Percentiles rank a stretch among this genome's conserved stretches.
Evolutionary conservation across 192 early-diverging fungal genomes (phyloP).

Genomic region (Coemansia sp.): DNA sequence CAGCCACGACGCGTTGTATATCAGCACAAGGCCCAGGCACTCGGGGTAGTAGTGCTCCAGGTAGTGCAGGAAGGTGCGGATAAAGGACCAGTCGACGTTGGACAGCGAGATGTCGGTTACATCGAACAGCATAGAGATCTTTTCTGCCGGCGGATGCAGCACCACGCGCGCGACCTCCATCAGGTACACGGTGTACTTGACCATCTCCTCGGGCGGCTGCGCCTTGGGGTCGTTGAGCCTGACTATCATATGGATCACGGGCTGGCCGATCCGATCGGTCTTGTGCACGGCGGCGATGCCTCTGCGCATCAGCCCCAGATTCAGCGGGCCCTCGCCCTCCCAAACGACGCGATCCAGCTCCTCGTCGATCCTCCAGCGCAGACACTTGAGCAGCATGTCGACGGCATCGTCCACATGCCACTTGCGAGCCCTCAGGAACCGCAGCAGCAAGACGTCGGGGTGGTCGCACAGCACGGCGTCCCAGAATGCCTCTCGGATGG

Average conservation of each 20-base stretch:
- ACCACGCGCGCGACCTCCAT: constrained; percentile 60
- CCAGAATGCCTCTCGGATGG: constrained; percentile 63
- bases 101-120: constrained; percentile 69
- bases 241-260: constrained; percentile 57
- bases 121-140: constrained; percentile 74
- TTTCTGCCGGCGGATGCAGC: constrained; percentile 57
- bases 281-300: constrained; percentile 58
- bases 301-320: constrained; percentile 46
- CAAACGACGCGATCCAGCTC: constrained; percentile 56
- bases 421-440: constrained; percentile 85
- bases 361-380: constrained; percentile 72
- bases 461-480: constrained; percentile 60
- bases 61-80: constrained; percentile 73
- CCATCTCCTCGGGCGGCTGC: constrained; percentile 60
- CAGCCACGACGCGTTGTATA: constrained; percentile 88
- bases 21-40: constrained; percentile 72
- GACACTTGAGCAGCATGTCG: constrained; percentile 63
- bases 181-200: constrained; percentile 61
- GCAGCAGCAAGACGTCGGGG: constrained; percentile 70
- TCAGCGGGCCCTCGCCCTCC: constrained; percentile 58
- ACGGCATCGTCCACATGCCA: constrained; percentile 78
- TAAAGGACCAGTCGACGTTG: constrained; percentile 77
- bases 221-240: constrained; percentile 55
- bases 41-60: constrained; percentile 92
- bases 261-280: constrained; percentile 56